Evolutionary conservation across 768 basidiomycete genomes (phyloP), one percentile per base, ranked within the genome.

Genomic region (Auriscalpium microsporum): DNA sequence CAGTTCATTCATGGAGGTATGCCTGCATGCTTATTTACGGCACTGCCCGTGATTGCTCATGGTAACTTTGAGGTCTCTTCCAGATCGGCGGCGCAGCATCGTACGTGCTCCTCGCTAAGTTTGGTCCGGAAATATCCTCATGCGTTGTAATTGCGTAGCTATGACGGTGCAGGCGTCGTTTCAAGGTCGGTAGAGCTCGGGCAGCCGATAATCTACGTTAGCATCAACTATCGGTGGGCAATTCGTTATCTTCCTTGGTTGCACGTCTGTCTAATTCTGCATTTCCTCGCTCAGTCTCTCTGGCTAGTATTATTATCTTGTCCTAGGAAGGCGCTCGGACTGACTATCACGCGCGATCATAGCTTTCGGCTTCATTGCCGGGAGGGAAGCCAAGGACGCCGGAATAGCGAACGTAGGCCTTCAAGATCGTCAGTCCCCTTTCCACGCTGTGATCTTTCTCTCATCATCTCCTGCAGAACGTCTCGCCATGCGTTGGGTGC

Each of bases 181-280:
- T 56, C 66, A 10, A 71, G 75, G 19, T 81, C 80, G 0, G 67
- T 78, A 9, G 65, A 65, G 0, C 60, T 80, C 10, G 69, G 68
- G 1, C 62, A 68, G 50, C 79, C 80, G 0, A 70, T 79, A 8
- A 65, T 82, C 36, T 81, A 74, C 56, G 79, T 82, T 10, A 77
- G 75, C 61, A 74, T 80, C 67, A 82, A 82, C 63, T 82, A 83
- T 53, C 68, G 72, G 72, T 71, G 13, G 52, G 66, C 54, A 63
- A 54, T 11, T 35, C 6, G 9, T 33, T 13, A 13, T 5, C 11
- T 50, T 4, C 36, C 13, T 53, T 35, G 11, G n/a, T 35, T 1
- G 19, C 13, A 23, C n/a, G 4, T 1, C 17, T 19, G 48, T 48
- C 40, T 50, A 14, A 50, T 21, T 0, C 16, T 28, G 14, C 14